phyloP scores from a whole-genome alignment of 2,329 filamentous ascomycete genomes.

The Neurospora crassa region DNA sequence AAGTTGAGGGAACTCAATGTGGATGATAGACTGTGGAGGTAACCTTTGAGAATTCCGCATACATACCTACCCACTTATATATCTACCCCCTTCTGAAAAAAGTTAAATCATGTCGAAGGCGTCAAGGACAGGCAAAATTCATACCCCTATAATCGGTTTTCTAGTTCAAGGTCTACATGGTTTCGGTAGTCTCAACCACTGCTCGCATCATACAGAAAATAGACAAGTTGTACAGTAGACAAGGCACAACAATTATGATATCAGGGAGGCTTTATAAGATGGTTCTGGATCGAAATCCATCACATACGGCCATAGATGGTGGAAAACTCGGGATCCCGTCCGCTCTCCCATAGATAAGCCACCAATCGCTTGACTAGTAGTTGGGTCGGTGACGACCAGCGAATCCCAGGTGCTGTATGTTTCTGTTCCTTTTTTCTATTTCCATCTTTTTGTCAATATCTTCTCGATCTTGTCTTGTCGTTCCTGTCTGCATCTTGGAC shows the following conservation, averaged over 20 bases:
- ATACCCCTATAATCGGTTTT: not conserved
- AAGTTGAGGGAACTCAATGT: not conserved
- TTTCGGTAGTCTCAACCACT: not conserved
- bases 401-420: too few species aligned
- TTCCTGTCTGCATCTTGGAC: too few species aligned
- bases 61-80: not conserved
- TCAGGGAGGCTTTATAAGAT: not conserved
- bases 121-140: not conserved
- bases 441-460: too few species aligned
- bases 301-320: too few species aligned
- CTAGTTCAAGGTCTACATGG: not conserved
- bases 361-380: too few species aligned
- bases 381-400: too few species aligned
- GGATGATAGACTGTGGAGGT: not conserved
- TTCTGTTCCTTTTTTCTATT: too few species aligned
- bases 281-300: too few species aligned
- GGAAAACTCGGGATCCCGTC: too few species aligned
- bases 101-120: not conserved
- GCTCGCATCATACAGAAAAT: not conserved
- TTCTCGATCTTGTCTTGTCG: too few species aligned
- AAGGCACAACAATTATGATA: not conserved
- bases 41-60: not conserved
- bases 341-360: too few species aligned
- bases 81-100: not conserved
- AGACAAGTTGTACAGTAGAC: not conserved